Evolutionary conservation across 306 rosid genomes (phyloP).

Genomic region (Medicago truncatula): MtrunA17r5.0-ANR NC_053047.1:35402501-35403000

Average conservation of each 20-base stretch:
- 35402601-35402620: constrained; percentile 71
- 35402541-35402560: constrained; percentile 63
- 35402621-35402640: constrained; percentile 80
- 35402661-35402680: constrained; percentile 75
- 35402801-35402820: not conserved
- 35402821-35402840: not conserved
- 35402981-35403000: not conserved
- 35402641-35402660: constrained; percentile 77
- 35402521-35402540: constrained; percentile 72
- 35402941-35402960: constrained; percentile 32
- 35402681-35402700: constrained; percentile 81
- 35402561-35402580: constrained; percentile 68
- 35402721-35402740: constrained; percentile 70
- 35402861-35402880: constrained; percentile 3
- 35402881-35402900: constrained; percentile 61
- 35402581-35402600: constrained; percentile 77
- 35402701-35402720: constrained; percentile 85
- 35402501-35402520: constrained; percentile 57
- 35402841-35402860: not conserved
- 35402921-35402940: constrained; percentile 43
- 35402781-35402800: not conserved
- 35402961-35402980: constrained; percentile 75
- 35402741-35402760: not conserved
- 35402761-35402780: not conserved
- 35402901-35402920: constrained; percentile 74